phyloP scores from a whole-genome alignment of 163 green algal species.

The Prototheca wickerhamii region DNA sequence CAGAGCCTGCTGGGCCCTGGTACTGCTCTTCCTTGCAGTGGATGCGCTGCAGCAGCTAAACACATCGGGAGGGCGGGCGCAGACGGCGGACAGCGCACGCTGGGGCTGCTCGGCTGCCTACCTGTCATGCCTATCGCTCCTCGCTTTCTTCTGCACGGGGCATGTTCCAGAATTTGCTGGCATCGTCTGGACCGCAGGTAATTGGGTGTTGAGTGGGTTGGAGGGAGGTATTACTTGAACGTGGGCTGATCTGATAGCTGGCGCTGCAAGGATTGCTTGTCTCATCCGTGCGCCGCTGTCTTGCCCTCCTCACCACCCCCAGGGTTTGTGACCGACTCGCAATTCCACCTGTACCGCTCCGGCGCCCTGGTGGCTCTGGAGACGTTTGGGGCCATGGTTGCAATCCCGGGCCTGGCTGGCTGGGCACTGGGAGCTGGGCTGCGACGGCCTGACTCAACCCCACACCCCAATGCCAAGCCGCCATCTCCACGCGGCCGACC shows the following conservation, averaged over 20 bases:
- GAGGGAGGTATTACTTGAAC: no score
- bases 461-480: no score
- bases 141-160: conserved; percentile 34
- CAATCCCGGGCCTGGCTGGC: no score
- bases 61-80: no score
- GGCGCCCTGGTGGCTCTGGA: conserved; percentile 30
- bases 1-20: no score
- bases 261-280: not conserved
- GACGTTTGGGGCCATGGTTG: conserved; percentile 29
- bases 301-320: conserved; percentile 1
- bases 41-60: no score
- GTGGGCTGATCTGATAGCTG: no score
- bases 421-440: no score
- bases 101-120: not conserved
- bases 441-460: no score
- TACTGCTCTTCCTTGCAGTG: no score
- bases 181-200: conserved; percentile 36
- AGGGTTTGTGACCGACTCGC: conserved; percentile 36
- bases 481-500: no score
- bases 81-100: not conserved
- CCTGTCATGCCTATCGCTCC: not conserved
- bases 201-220: no score
- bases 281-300: not conserved
- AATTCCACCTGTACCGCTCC: conserved; percentile 32
- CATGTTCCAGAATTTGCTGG: conserved; percentile 48